Evolutionary conservation across 2,329 filamentous ascomycete genomes (phyloP).

Genomic region (Ceratocystis huliohia): DNA sequence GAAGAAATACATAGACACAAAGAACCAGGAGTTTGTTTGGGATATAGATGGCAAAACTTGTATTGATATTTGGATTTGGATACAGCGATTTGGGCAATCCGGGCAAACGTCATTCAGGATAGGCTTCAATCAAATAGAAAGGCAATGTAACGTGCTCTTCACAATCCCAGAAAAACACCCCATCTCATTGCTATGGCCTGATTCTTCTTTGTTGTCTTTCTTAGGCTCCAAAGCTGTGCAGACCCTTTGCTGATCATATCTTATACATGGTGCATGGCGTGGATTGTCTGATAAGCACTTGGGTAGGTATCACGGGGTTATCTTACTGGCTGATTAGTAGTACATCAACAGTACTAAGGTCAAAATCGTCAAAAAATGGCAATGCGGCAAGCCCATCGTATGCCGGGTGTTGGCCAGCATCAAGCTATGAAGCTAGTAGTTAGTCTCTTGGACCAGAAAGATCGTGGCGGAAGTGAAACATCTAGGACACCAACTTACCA

Average conservation of each 20-base stretch:
- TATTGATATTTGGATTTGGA: conserved; percentile 18
- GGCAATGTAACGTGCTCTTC: conserved; percentile 5
- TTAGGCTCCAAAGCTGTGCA: not conserved
- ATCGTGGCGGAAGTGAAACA: not conserved
- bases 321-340: conserved; percentile 99
- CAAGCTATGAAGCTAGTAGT: conserved; percentile 49
- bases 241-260: not conserved
- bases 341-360: conserved; percentile 91
- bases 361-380: conserved; percentile 97
- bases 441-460: not conserved
- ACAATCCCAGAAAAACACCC: conserved; percentile 1
- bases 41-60: conserved; percentile 11
- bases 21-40: conserved; percentile 4
- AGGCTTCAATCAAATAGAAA: conserved; percentile 14
- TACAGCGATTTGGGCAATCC: not conserved
- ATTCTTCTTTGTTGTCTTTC: not conserved
- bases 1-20: conserved; percentile 14
- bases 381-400: conserved; percentile 89
- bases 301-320: conserved; percentile 20
- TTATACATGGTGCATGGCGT: not conserved
- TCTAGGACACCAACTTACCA: conserved; percentile 45
- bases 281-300: not conserved
- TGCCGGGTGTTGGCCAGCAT: conserved; percentile 91
- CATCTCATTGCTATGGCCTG: conserved; percentile 5
- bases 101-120: conserved; percentile 9